phyloP scores from a whole-genome alignment of 1,284 basidiomycete species.

The Wallemia hederae region DNA sequence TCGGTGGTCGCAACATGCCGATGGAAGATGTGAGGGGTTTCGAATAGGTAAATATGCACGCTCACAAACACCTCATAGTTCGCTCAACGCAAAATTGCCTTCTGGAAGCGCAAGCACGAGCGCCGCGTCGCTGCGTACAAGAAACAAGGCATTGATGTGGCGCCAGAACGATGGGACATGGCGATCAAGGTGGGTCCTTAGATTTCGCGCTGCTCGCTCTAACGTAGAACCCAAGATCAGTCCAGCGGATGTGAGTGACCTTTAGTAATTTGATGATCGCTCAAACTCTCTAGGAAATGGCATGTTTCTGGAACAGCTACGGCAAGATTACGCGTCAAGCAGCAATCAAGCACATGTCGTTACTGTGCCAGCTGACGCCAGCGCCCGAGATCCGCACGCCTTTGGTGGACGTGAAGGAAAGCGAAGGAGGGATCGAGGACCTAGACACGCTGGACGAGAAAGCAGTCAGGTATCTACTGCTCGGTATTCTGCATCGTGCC shows the following conservation, averaged over 20 bases:
- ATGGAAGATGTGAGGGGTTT: constrained; percentile 20
- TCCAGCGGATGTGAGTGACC: neutral
- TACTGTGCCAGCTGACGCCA: neutral
- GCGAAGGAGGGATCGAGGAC: constrained; percentile 12
- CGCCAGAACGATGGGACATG: neutral
- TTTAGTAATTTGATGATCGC: no score
- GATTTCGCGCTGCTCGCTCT: neutral
- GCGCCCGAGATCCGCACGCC: neutral
- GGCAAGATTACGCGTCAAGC: neutral
- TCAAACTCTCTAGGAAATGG: neutral
- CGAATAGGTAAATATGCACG: neutral
- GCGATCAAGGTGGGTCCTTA: neutral
- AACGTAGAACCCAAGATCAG: neutral
- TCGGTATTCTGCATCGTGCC: constrained; percentile 34
- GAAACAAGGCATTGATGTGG: constrained; percentile 11
- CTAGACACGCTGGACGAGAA: constrained; percentile 38
- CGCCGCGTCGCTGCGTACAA: constrained; percentile 22
- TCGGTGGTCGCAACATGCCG: constrained; percentile 34
- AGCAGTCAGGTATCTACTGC: constrained; percentile 32
- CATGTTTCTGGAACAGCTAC: neutral
- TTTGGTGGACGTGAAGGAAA: neutral
- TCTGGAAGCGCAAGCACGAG: constrained; percentile 35
- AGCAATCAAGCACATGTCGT: neutral
- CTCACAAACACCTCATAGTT: constrained; percentile 3
- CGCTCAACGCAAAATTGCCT: constrained; percentile 24